Base-by-base conservation (phyloP, 371 early-diverging fungal species). In the Dinochytrium kinnereticum region DNA sequence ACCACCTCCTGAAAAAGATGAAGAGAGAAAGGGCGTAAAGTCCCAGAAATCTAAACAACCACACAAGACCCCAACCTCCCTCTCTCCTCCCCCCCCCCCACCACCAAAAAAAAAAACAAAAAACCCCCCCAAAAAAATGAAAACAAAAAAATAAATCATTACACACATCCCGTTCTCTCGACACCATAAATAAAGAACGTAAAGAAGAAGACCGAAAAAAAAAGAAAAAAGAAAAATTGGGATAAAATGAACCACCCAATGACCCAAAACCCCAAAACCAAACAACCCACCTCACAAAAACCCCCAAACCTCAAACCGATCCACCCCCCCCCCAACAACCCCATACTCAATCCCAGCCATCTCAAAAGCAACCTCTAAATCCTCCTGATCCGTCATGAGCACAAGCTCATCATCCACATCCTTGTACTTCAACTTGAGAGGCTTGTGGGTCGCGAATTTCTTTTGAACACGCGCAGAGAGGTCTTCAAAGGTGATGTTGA, bases 381-480 rank as follows among this genome's bases (percentile, higher is more conserved):
- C 97, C 70, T 96, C 98, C 38, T 96, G 90, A 80, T 96, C 96
- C 30, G 92, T 92, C 90, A 97, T 93, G 49, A 91, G 80, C 19
- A 96, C 92, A 78, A 92, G 83, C 72, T 93, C 93, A 68, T 91
- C 89, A 61, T 95, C 96, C 73, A 94, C 95, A 74, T 97, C 97
- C 76, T 89, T 89, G 80, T 95, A 97, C 78, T 92, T 90, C 33
- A 97, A 83, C 33, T 86, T 86, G 26, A 94, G 59, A 0, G 40
- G 55, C 2, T 81, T 0, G 77, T 82, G 59, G 67, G 76, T 21
- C 26, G 21, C 64, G 50, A 65, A 51, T 24, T 96, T 96, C 36
- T 90, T 90, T 38, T 86, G 84, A 10, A 95, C 81, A 31, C 87
- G 86, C 19, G 73, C 50, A 21, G 81, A 73, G 36, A 96, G 85